Evolutionary conservation across 2,329 filamentous ascomycete genomes (phyloP), one percentile per base, ranked within the genome.

Genomic region (Penicillium palitans): DNA sequence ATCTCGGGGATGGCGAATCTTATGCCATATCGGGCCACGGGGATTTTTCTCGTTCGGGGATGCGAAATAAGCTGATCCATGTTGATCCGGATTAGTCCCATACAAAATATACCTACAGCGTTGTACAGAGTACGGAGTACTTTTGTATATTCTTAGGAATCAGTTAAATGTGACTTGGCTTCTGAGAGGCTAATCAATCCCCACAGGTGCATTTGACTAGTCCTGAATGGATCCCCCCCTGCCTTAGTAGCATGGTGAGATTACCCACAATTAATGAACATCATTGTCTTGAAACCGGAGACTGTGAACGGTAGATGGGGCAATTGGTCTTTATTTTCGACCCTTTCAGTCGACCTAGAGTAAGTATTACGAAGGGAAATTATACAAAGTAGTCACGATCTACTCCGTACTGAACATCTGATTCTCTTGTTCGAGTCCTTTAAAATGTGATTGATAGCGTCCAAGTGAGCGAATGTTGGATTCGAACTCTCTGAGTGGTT

Each of bases 271-370:
- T 40, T 35, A 37, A 54, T 37, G 39, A 54, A 57, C 39, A 44
- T 55, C 50, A 42, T 62, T 62, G 31, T 48, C 35, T 40, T 57
- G 56, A 63, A 66, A 61, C 57, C 48, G 58, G 58, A 53, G 29
- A 52, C 31, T 25, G 48, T 29, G 40, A 59, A 56, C 57, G 19
- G 31, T 19, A 33, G 15, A 57, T 50, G 39, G 33, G 52, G 37
- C 21, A 48, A 31, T 33, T 25, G 33, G 27, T 27, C 39, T 39
- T 51, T 46, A 48, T 58, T 52, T 54, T 55, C 24, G 39, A 29
- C 46, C n/a, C 31, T 50, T 27, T 49, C 19, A 27, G 24, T 5
- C 6, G 13, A 21, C n/a, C 25, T 29, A 5, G 8, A 54, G 19
- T 40, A 1, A 17, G 15, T 29, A 5, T 54, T 17, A 24, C 13